Evolutionary conservation across 106 monocot genomes (phyloP), one percentile per base, ranked within the genome.

Genomic region (Agapanthus africanus): DNA sequence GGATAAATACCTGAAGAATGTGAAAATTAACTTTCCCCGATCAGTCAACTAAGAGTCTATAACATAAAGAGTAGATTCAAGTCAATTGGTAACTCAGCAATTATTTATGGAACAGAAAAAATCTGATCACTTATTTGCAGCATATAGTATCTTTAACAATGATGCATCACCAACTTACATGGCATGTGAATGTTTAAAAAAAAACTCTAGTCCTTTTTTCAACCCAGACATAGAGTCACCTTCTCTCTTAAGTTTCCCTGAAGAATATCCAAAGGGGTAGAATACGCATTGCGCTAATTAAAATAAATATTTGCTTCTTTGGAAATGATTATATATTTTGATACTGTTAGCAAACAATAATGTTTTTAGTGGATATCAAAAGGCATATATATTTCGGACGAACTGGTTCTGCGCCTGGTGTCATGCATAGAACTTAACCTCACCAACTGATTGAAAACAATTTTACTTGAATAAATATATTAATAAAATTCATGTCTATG

Each of bases 1-100:
- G 79, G 54, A 79, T 79, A 41, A 73, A 79, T 49, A 79, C 67
- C 79, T 79, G 49, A 63, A 67, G 31, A 52, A 6, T 44, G 19
- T 22, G 34, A 52, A 69, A 18, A 69, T 35, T 8, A 35, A 52
- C 13, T 36, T 69, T 69, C 34, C 9, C 7, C 36, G 31, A 69
- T 67, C 0, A 67, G 25, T 13, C 23, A 39, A 65, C 31, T 57
- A 21, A n/a, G 22, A 27, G 57, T 26, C 6, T 31, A 27, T 15
- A 30, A 57, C 30, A 57, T 57, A 61, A 61, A 61, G 35, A 61
- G 36, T 34, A 11, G 19, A 15, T 33, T 35, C 19, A 61, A 35
- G 2, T 61, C 61, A 61, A 1, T 61, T 61, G 6, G 2, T 2
- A 61, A 36, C 61, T 4, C 18, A 61, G 61, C 15, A 33, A 4